A percentile compares a stretch with the other conserved stretches of the same genome.
phyloP scores from a whole-genome alignment of 192 early-diverging fungal genomes.

The Pilobolus umbonatus region DNA sequence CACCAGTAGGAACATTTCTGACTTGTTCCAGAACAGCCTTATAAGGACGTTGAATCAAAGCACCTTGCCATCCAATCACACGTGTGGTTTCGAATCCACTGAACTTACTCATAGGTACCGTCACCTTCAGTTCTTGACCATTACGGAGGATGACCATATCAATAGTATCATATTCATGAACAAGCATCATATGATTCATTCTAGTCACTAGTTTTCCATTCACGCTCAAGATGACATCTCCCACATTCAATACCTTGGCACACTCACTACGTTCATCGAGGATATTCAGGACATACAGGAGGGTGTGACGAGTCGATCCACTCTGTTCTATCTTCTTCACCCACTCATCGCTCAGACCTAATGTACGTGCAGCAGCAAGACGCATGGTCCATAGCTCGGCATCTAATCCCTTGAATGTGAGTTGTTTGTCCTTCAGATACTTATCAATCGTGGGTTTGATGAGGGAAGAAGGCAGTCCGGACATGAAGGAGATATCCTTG shows the following conservation, averaged over 20 bases:
- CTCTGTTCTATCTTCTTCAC: constrained; percentile 51
- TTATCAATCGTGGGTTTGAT: constrained; percentile 48
- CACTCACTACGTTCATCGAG: constrained; percentile 54
- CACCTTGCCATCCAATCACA: constrained; percentile 82
- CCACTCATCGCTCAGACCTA: constrained; percentile 57
- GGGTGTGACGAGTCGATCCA: constrained; percentile 42
- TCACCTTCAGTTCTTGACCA: constrained; percentile 59
- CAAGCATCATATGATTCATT: constrained; percentile 53
- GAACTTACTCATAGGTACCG: constrained; percentile 58
- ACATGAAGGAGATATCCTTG: constrained; percentile 63
- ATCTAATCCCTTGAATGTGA: constrained; percentile 51
- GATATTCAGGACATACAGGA: constrained; percentile 54
- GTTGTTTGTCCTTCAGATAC: constrained; percentile 43
- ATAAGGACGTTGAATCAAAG: constrained; percentile 68
- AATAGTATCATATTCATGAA: constrained; percentile 37
- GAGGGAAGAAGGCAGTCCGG: constrained; percentile 44
- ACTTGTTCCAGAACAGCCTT: constrained; percentile 66
- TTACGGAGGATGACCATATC: constrained; percentile 61
- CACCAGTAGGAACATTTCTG: constrained; percentile 55
- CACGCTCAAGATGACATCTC: constrained; percentile 66
- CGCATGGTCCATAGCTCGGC: constrained; percentile 58
- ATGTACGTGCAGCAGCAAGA: constrained; percentile 54
- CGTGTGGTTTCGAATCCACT: constrained; percentile 55
- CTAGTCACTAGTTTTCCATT: constrained; percentile 59
- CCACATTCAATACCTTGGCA: constrained; percentile 51